Percentiles rank a stretch among this genome's conserved stretches.
phyloP scores from a whole-genome alignment of 2,329 filamentous ascomycete species.

The Fusarium veterinarium region DNA sequence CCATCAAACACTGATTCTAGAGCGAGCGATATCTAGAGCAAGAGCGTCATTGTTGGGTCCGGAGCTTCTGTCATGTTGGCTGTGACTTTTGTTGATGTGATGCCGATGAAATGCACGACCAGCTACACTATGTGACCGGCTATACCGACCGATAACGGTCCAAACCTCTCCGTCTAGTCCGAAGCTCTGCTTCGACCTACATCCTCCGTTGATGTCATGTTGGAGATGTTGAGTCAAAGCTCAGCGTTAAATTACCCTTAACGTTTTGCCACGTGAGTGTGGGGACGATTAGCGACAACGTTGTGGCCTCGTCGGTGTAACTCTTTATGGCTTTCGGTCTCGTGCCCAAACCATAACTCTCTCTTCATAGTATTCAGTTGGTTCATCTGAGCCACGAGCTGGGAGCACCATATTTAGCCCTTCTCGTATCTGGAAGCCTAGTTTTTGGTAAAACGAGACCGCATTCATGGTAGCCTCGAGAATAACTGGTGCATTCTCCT shows the following conservation, averaged over 20 bases:
- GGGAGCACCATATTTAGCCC: constrained; percentile 53
- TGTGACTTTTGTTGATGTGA: constrained; percentile 14
- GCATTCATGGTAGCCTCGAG: constrained; percentile 55
- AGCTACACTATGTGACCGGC: background rate
- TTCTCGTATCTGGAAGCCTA: constrained; percentile 50
- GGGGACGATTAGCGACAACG: constrained; percentile 34
- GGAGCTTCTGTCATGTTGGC: constrained; percentile 13
- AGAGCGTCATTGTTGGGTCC: constrained; percentile 37
- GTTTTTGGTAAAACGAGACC: constrained; percentile 51
- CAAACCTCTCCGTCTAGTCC: background rate
- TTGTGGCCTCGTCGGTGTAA: constrained; percentile 8
- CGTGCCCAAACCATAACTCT: constrained; percentile 49
- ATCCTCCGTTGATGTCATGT: constrained; percentile 23
- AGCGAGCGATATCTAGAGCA: constrained; percentile 18
- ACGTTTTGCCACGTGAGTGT: constrained; percentile 41
- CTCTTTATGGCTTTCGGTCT: constrained; percentile 1
- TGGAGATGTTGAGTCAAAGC: constrained; percentile 8
- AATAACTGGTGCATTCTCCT: constrained; percentile 50
- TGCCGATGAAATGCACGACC: background rate
- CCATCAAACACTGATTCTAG: constrained; percentile 21
- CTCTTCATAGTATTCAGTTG: constrained; percentile 50
- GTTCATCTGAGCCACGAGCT: constrained; percentile 41
- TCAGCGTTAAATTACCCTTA: background rate
- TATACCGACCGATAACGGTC: background rate
- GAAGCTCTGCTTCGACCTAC: constrained; percentile 18